phyloP scores from a whole-genome alignment of 2,329 filamentous ascomycete genomes.

The Trichoderma harzianum region DNA sequence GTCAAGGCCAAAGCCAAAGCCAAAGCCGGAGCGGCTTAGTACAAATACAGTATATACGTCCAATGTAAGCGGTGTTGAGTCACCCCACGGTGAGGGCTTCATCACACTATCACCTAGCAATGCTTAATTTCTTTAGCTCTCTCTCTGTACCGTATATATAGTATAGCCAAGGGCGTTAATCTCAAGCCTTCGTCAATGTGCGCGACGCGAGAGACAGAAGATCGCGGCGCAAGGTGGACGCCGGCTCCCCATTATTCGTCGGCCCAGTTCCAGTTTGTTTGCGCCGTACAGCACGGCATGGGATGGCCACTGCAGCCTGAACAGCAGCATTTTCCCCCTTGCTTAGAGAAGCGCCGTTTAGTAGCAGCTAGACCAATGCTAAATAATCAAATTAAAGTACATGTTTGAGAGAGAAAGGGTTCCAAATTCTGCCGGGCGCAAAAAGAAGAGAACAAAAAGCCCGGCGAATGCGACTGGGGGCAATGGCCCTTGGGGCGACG shows the following conservation, averaged over 20 bases:
- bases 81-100: background rate
- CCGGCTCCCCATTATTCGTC: background rate
- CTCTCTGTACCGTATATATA: background rate
- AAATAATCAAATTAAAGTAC: background rate
- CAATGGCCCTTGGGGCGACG: background rate
- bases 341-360: background rate
- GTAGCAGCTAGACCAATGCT: background rate
- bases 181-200: background rate
- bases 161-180: background rate
- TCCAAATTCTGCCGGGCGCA: background rate
- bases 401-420: background rate
- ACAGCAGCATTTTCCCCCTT: background rate
- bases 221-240: background rate
- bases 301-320: background rate
- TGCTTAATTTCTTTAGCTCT: background rate
- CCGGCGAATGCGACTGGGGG: background rate
- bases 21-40: background rate
- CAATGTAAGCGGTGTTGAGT: background rate
- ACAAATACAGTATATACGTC: background rate
- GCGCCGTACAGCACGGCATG: background rate
- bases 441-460: background rate
- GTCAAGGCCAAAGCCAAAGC: background rate
- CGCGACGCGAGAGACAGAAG: background rate
- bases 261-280: background rate
- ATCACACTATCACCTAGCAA: background rate